phyloP scores from a whole-genome alignment of 2,329 filamentous ascomycete species.

The Diaporthe sp. region DNA sequence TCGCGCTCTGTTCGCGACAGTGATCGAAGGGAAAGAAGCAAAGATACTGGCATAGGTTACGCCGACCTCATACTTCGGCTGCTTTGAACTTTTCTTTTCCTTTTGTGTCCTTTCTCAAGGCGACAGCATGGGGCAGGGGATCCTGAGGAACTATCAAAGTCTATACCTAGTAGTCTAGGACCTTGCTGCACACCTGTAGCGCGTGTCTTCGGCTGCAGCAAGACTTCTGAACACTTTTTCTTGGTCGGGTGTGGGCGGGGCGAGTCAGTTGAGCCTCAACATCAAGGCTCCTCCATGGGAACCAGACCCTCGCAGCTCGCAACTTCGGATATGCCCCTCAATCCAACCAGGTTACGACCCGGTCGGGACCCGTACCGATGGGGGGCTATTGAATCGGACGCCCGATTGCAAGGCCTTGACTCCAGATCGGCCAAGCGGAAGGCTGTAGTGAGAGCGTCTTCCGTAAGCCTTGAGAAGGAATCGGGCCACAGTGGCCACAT shows the following conservation, averaged over 20 bases:
- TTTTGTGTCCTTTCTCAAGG: neutral
- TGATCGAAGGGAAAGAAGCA: neutral
- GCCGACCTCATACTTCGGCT: neutral
- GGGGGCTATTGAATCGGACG: slow-evolving; percentile 14
- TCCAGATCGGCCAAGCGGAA: slow-evolving; percentile 6
- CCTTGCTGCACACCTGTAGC: neutral
- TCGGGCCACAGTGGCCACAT: slow-evolving; percentile 32
- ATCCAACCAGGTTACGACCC: neutral
- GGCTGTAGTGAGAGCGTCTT: neutral
- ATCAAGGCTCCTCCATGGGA: slow-evolving; percentile 11
- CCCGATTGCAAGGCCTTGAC: neutral
- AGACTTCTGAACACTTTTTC: neutral
- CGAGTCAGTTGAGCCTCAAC: slow-evolving; percentile 38
- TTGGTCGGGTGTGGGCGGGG: neutral
- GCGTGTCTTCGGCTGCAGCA: neutral
- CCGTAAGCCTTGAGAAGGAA: neutral
- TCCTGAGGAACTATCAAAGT: neutral
- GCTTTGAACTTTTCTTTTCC: neutral
- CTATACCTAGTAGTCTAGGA: neutral
- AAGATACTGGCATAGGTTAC: neutral
- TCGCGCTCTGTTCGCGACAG: slow-evolving; percentile 36
- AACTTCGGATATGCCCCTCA: neutral
- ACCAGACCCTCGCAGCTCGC: neutral
- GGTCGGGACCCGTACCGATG: slow-evolving; percentile 11
- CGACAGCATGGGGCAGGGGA: neutral